Base-by-base conservation (phyloP, 371 early-diverging fungal genomes). In the Mortierella polycephala region DNA sequence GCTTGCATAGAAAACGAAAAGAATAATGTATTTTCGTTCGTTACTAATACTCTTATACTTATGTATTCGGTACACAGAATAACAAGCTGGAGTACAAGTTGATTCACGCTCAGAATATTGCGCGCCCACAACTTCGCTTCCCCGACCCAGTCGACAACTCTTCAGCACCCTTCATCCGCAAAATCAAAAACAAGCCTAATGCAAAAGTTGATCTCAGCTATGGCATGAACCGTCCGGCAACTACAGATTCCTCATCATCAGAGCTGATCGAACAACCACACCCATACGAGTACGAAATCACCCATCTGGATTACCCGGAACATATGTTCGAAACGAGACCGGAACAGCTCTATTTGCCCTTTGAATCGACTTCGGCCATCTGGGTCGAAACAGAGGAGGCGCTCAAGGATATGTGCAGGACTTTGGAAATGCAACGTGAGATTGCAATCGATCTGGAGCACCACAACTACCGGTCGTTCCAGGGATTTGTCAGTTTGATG, bases 361-460 rank as follows among this genome's bases (percentile, higher is more conserved):
- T 90, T 50, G 91, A 93, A 11, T 67, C 80, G 5, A 91, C 93
- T 1, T 67, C 87, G 23, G 85, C 84, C 46, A 87, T 81, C 9
- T 95, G 88, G 87, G 90, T 96, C 11, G 92, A 93, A 50, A 94
- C 90, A 1, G 90, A 86, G 55, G 92, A 92, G 60, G 83, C 62
- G 11, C 83, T 96, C 39, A 72, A 84, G 46, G 74, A 67, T 0
- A 86, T 96, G 89, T 82, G 92, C 73, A 69, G 71, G 46, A 82
- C 87, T 7, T 74, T 98, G 66, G 85, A 88, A 16, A 71, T 64
- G 6, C 88, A 77, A 5, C 68, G 80, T 0, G 97, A 96, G 74
- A 83, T 99, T 42, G 98, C 98, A 0, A 87, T 99, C 2, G 99
- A 99, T 90, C 82, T 97, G 72, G 99, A 99, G 83, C 92, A 96